Conservation (phyloP, 2,329 filamentous ascomycete genomes). For the Alternaria dauci region DNA sequence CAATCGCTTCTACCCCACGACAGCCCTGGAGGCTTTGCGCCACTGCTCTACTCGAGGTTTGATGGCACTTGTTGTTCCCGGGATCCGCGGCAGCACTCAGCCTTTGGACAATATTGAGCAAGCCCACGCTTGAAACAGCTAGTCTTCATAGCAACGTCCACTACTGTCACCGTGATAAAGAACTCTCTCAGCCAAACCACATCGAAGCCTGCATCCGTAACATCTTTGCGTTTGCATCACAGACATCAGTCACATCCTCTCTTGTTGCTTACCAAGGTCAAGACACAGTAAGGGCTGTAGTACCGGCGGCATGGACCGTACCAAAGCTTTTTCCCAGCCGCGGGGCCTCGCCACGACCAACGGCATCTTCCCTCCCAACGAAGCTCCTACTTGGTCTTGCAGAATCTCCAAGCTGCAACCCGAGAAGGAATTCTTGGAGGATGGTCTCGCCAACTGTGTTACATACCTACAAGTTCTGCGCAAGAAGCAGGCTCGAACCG, state of each 20-base stretch:
- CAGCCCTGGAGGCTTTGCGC: not conserved
- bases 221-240: not conserved
- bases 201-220: not conserved
- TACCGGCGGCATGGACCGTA: conserved; percentile 4
- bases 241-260: not conserved
- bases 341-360: not conserved
- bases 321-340: not conserved
- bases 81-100: not conserved
- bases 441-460: conserved; percentile 42
- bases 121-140: not conserved
- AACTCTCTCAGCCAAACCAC: not conserved
- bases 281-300: not conserved
- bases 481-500: conserved; percentile 40
- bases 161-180: not conserved
- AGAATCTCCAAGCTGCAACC: conserved; percentile 25
- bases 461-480: conserved; percentile 44
- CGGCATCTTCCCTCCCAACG: not conserved
- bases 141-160: not conserved
- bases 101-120: conserved; percentile 7
- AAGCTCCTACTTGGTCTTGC: not conserved
- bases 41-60: not conserved
- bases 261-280: not conserved
- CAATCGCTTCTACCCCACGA: not conserved
- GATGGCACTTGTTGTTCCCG: not conserved
- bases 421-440: conserved; percentile 39